Conservation (phyloP, 345 rosid species). For the Euphorbia pulcherrima region DNA sequence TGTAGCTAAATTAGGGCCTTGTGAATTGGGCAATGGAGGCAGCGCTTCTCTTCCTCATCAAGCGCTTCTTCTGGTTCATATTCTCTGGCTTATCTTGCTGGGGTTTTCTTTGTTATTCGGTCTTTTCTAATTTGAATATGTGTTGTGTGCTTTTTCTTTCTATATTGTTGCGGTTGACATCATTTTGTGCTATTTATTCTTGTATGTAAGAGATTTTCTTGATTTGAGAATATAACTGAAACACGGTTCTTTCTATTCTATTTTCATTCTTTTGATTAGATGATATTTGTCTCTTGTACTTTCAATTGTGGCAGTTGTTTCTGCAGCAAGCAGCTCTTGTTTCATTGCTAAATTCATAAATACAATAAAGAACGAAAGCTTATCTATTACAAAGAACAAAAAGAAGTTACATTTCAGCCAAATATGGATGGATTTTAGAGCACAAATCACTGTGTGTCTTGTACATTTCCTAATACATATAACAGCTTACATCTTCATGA, state of each 20-base stretch:
- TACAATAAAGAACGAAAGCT: not conserved
- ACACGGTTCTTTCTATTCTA: not conserved
- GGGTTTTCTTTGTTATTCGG: slow-evolving; percentile 83
- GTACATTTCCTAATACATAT: not conserved
- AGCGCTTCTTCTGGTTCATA: slow-evolving; percentile 82
- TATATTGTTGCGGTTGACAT: not conserved
- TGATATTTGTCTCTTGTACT: not conserved
- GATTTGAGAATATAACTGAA: not conserved
- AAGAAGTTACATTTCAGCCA: too few species aligned
- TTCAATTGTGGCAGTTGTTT: not conserved
- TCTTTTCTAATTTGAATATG: slow-evolving; percentile 42
- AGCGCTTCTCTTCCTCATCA: slow-evolving; percentile 75
- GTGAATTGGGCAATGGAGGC: slow-evolving; percentile 72
- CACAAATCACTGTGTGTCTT: not conserved
- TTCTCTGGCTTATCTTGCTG: slow-evolving; percentile 80
- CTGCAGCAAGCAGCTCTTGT: too few species aligned
- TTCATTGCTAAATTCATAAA: not conserved
- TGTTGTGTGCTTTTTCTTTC: not conserved
- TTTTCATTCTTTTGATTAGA: not conserved
- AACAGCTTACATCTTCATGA: not conserved
- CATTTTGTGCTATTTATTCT: not conserved
- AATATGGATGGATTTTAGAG: too few species aligned
- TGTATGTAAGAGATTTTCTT: slow-evolving; percentile 4
- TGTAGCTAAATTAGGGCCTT: slow-evolving; percentile 65
- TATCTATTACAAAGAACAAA: too few species aligned